Percentiles rank a stretch among this genome's conserved stretches.
These are phyloP conservation scores for Periconia digitata DNA, from an alignment of 2,329 filamentous ascomycete species.

Conservation along the genomic window DNA sequence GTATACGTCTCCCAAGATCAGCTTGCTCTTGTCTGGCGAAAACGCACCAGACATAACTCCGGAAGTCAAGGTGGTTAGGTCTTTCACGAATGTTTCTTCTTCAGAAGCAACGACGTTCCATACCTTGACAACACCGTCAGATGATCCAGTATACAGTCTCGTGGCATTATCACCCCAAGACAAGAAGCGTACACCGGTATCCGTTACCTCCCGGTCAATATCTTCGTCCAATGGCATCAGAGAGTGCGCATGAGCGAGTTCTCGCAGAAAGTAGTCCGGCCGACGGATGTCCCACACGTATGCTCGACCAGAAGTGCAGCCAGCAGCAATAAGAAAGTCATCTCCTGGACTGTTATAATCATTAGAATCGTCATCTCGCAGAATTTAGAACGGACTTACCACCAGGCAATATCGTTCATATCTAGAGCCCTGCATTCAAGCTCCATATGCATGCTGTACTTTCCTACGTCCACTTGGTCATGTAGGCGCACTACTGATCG, in stretches of 20 bases:
- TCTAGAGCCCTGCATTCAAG: conserved; percentile 61
- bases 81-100: conserved; percentile 55
- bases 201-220: conserved; percentile 51
- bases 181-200: conserved; percentile 61
- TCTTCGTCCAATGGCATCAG: conserved; percentile 51
- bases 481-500: conserved; percentile 58
- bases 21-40: conserved; percentile 56
- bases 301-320: conserved; percentile 61
- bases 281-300: conserved; percentile 63
- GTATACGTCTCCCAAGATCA: conserved; percentile 60
- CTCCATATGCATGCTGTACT: conserved; percentile 41
- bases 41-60: conserved; percentile 62
- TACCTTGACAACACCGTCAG: conserved; percentile 61
- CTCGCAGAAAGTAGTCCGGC: conserved; percentile 50
- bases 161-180: conserved; percentile 57
- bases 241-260: conserved; percentile 54
- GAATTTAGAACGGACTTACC: conserved; percentile 24
- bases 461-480: conserved; percentile 40
- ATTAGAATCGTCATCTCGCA: background rate
- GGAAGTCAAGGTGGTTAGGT: conserved; percentile 52
- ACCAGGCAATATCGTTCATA: conserved; percentile 62
- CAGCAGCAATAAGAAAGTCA: conserved; percentile 57
- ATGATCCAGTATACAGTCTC: conserved; percentile 61
- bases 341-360: conserved; percentile 44
- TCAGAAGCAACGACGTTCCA: conserved; percentile 60